phyloP scores from a whole-genome alignment of 257 asterid species.

The Verbena officinalis region DNA sequence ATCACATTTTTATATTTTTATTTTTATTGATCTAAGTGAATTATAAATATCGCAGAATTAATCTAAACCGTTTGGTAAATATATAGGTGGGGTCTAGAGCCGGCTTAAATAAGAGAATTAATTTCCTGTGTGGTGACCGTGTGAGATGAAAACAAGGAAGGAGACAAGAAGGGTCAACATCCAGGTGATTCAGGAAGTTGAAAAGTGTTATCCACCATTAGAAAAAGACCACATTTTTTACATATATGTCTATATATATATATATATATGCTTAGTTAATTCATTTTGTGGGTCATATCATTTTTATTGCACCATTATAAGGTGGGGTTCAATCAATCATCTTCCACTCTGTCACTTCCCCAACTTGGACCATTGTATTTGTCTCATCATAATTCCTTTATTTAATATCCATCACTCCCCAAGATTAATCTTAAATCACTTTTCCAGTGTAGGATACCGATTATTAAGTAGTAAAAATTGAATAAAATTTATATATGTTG shows the following conservation, averaged over 20 bases:
- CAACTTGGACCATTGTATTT: constrained; percentile 25
- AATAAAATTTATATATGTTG: too few relatives aligned
- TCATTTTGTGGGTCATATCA: constrained; percentile 50
- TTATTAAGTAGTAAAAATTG: too few relatives aligned
- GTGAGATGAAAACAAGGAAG: neutral
- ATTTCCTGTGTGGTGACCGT: constrained; percentile 5
- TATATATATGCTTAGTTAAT: neutral
- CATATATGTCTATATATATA: too few relatives aligned
- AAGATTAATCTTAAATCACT: too few relatives aligned
- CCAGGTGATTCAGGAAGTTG: constrained; percentile 56
- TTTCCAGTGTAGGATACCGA: too few relatives aligned
- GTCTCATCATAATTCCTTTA: too few relatives aligned
- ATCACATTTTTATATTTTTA: too few relatives aligned
- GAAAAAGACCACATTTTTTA: constrained; percentile 1
- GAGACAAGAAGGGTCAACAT: constrained; percentile 45
- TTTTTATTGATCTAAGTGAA: too few relatives aligned
- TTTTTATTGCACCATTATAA: constrained; percentile 65
- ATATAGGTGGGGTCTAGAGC: too few relatives aligned
- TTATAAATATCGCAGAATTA: too few relatives aligned
- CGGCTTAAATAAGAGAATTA: neutral
- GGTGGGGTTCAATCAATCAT: constrained; percentile 85
- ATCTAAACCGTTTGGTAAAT: too few relatives aligned
- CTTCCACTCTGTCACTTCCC: constrained; percentile 41
- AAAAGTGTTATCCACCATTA: constrained; percentile 47
- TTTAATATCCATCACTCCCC: too few relatives aligned